A percentile compares a stretch with the other conserved stretches of the same genome.
Conservation (phyloP, 1,284 basidiomycete species). For the Amylostereum areolatum region DNA sequence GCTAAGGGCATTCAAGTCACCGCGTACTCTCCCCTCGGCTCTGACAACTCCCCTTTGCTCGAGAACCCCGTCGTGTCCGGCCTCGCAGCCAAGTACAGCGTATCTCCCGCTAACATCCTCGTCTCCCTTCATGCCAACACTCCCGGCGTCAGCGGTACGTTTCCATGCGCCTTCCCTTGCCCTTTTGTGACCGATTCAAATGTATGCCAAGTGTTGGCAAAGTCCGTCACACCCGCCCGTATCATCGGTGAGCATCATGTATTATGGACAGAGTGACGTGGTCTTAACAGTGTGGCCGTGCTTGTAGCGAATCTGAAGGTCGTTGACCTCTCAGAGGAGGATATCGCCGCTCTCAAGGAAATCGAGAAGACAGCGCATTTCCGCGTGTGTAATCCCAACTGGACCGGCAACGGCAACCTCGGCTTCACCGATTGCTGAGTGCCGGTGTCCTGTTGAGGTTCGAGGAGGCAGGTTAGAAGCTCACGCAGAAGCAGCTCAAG, state of each 20-base stretch:
- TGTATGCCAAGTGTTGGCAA: constrained; percentile 45
- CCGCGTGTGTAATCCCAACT: constrained; percentile 55
- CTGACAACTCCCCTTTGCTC: constrained; percentile 68
- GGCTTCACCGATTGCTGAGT: constrained; percentile 46
- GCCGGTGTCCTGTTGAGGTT: no score
- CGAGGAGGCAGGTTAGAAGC: no score
- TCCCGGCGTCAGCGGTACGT: constrained; percentile 44
- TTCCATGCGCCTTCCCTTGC: neutral
- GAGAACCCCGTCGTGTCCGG: constrained; percentile 47
- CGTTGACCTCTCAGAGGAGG: constrained; percentile 51
- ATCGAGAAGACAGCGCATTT: constrained; percentile 56
- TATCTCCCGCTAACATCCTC: constrained; percentile 52
- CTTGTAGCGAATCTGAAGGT: constrained; percentile 44
- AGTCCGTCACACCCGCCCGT: constrained; percentile 56
- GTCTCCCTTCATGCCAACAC: constrained; percentile 64
- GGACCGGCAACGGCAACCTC: constrained; percentile 58
- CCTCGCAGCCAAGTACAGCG: constrained; percentile 49
- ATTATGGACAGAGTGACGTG: neutral
- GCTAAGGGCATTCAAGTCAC: constrained; percentile 62
- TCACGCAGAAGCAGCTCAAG: no score
- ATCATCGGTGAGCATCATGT: constrained; percentile 36
- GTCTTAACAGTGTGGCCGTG: neutral
- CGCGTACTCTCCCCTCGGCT: constrained; percentile 76
- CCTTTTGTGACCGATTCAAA: constrained; percentile 3
- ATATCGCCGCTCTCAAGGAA: constrained; percentile 45